Evolutionary conservation across 331 rosid species (phyloP), one percentile per base, ranked within the genome.

Genomic region (Phaseolus coccineus): DNA sequence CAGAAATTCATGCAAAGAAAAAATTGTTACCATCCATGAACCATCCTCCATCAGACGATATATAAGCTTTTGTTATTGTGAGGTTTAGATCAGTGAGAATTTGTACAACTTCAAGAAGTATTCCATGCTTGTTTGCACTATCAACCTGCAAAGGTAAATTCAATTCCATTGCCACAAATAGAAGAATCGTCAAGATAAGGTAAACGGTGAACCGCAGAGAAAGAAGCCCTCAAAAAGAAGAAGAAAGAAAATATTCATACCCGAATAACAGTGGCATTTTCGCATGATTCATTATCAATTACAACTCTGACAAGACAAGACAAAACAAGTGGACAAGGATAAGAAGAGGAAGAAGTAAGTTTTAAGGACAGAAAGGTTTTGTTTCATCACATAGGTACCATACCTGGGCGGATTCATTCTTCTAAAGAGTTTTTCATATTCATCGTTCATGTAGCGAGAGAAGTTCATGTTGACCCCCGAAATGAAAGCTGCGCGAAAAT

Each of bases 351-450:
- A 25, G 63, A 57, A 56, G 62, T 24, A 8, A 56, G 5, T 24
- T 57, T 57, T 2, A 57, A 57, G 63, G 62, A 67, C 51, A 82
- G 50, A 19, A 74, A 30, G 8, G 33, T 65, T 37, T 24, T 22
- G 30, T 77, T 73, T 56, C 87, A 69, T 50, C n/a, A 78, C 70
- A 84, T 46, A 62, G 55, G 40, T 16, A 57, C 16, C 16, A 77
- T 62, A 95, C 97, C 97, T 88, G 39, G 99, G 97, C 35, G 97
- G 97, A 84, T 95, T 91, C 97, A 95, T 77, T 88, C 99, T 85
- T 77, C 96, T 77, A 74, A 91, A 88, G 76, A 95, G 91, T 80
- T 93, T 95, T 84, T 80, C 97, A 84, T 91, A 95, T 67, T 95
- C 99, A 83, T 88, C 91, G 74, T 90, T 93, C 90, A 87, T 93